Evolutionary conservation across 2,329 filamentous ascomycete species (phyloP).

Genomic region (Stagonosporopsis tanaceti): DNA sequence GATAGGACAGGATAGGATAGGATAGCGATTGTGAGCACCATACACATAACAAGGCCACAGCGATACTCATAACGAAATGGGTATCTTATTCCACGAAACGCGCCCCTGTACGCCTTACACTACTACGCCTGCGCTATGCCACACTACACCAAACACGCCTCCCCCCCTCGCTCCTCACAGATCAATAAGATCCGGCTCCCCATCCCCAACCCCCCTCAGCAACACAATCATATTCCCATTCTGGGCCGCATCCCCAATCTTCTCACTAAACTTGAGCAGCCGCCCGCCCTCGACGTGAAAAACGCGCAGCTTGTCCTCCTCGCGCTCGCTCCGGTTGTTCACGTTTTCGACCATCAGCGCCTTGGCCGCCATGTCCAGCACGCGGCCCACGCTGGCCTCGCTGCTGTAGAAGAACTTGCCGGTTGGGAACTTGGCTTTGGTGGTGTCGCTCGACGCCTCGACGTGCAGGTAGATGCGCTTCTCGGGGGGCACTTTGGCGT

Average conservation of each 20-base stretch:
- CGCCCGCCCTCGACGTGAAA: slow-evolving; percentile 93
- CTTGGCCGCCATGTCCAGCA: slow-evolving; percentile 80
- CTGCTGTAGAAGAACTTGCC: slow-evolving; percentile 60
- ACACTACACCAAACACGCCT: not conserved
- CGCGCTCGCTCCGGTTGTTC: slow-evolving; percentile 78
- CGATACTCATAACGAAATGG: not conserved
- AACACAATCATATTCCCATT: slow-evolving; percentile 92
- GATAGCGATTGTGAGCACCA: not conserved
- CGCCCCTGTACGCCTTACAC: not conserved
- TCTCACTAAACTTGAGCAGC: slow-evolving; percentile 86
- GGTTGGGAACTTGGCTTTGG: slow-evolving; percentile 80
- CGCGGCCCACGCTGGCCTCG: slow-evolving; percentile 88
- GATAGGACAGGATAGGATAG: no score
- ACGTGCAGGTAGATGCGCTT: slow-evolving; percentile 92
- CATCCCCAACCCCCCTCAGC: slow-evolving; percentile 84
- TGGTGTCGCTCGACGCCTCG: slow-evolving; percentile 87
- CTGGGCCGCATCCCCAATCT: slow-evolving; percentile 75
- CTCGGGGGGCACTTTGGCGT: slow-evolving; percentile 78
- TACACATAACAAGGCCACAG: not conserved
- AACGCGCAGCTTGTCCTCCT: slow-evolving; percentile 81
- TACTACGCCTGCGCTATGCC: not conserved
- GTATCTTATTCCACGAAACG: slow-evolving; percentile 24
- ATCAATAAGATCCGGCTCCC: slow-evolving; percentile 74
- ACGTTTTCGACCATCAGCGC: slow-evolving; percentile 81
- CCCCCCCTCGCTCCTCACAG: slow-evolving; percentile 24